phyloP scores from a whole-genome alignment of 768 basidiomycete species.

The Boletus rufocinnamomeus region DNA sequence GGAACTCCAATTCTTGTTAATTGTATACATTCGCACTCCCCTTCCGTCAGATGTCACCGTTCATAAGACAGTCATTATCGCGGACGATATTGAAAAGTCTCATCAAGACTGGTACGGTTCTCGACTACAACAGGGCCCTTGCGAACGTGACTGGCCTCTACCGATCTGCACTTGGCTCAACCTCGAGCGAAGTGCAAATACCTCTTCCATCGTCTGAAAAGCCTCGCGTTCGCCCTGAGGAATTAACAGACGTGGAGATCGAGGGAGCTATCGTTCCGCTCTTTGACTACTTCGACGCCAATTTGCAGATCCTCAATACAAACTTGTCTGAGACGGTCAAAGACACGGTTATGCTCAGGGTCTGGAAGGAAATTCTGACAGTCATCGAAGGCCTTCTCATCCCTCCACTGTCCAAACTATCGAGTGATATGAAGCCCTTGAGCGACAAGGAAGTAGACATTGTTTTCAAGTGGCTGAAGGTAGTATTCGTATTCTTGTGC shows the following conservation, averaged over 20 bases:
- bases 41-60: slow-evolving; percentile 79
- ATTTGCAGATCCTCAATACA: slow-evolving; percentile 87
- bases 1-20: not conserved
- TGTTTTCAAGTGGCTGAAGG: slow-evolving; percentile 98
- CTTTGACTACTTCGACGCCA: slow-evolving; percentile 96
- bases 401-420: slow-evolving; percentile 82
- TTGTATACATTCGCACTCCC: not conserved
- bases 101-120: slow-evolving; percentile 56
- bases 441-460: slow-evolving; percentile 97
- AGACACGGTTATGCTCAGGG: slow-evolving; percentile 86
- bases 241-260: slow-evolving; percentile 90
- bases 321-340: slow-evolving; percentile 82
- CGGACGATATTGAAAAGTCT: slow-evolving; percentile 73
- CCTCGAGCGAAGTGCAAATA: slow-evolving; percentile 69
- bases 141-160: slow-evolving; percentile 82
- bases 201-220: slow-evolving; percentile 76
- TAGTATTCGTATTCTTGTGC: slow-evolving; percentile 26
- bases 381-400: slow-evolving; percentile 88
- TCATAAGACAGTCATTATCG: slow-evolving; percentile 86
- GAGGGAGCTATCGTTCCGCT: slow-evolving; percentile 89
- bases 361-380: slow-evolving; percentile 94
- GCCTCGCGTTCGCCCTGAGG: slow-evolving; percentile 74
- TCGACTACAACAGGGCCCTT: slow-evolving; percentile 91
- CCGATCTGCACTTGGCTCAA: slow-evolving; percentile 72
- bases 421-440: slow-evolving; percentile 89